Evolutionary conservation across 1,284 basidiomycete species (phyloP).

Genomic region (Tylopilus orsonianus): DNA sequence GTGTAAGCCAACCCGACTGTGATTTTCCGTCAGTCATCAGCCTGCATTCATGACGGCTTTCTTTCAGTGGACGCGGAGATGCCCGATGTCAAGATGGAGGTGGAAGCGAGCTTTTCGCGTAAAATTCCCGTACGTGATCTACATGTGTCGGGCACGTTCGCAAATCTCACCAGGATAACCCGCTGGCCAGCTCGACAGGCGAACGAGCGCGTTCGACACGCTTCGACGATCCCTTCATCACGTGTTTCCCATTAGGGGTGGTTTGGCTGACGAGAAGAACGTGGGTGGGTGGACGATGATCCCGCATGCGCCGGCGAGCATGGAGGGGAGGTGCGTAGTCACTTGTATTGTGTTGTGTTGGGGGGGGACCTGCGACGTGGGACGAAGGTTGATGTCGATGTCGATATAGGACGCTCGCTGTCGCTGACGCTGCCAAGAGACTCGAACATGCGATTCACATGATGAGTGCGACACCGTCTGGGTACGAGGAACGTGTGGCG

Average conservation of each 20-base stretch:
- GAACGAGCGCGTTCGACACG: slow-evolving; percentile 31
- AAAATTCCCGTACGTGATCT: slow-evolving; percentile 61
- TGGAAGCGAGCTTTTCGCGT: slow-evolving; percentile 57
- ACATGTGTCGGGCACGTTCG: too few species aligned
- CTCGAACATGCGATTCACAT: slow-evolving; percentile 28
- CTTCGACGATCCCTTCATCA: slow-evolving; percentile 38
- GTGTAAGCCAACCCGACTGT: slow-evolving; percentile 6
- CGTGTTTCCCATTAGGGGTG: slow-evolving; percentile 26
- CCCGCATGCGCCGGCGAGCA: slow-evolving; percentile 13
- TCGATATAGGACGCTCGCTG: slow-evolving; percentile 19
- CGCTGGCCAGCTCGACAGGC: slow-evolving; percentile 32
- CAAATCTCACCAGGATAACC: too few species aligned
- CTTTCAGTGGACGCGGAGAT: slow-evolving; percentile 25
- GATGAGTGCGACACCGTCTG: slow-evolving; percentile 32
- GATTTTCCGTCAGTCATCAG: too few species aligned
- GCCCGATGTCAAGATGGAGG: slow-evolving; percentile 44
- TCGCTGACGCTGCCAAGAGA: slow-evolving; percentile 27
- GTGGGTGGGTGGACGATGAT: slow-evolving; percentile 12
- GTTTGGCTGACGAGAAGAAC: background rate
- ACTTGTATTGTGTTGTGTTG: too few species aligned
- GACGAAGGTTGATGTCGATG: background rate
- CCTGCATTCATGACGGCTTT: background rate
- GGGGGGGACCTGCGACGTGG: too few species aligned
- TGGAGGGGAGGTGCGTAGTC: slow-evolving; percentile 24
- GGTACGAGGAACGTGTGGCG: slow-evolving; percentile 19